These are phyloP conservation scores for Eutrema japonicum DNA, from an alignment of 345 rosid genomes.

Conservation along the genomic window DNA sequence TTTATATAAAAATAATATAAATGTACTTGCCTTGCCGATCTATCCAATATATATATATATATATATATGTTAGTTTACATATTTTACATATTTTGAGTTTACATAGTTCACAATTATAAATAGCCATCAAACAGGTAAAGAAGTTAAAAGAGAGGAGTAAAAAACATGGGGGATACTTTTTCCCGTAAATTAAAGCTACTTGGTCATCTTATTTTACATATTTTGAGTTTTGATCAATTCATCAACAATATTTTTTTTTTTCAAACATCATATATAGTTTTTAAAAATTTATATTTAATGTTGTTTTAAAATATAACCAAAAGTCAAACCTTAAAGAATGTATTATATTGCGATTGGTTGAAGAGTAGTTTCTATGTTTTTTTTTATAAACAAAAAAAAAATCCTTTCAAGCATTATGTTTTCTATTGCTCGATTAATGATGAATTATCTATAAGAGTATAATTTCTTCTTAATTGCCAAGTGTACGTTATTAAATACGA, in stretches of 20 bases:
- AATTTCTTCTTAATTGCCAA: constrained; percentile 24
- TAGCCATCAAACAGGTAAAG: background rate
- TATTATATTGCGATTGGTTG: constrained; percentile 30
- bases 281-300: background rate
- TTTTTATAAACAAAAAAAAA: background rate
- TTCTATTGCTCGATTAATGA: constrained; percentile 26
- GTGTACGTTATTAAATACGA: constrained; percentile 23
- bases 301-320: constrained; percentile 27
- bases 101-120: background rate
- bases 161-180: background rate
- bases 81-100: no score
- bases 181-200: background rate
- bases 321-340: constrained; percentile 44
- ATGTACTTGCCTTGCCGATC: constrained; percentile 45
- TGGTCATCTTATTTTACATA: constrained; percentile 10
- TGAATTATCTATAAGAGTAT: constrained; percentile 20
- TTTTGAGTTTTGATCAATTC: constrained; percentile 18
- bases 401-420: background rate
- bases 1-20: constrained; percentile 3
- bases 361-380: constrained; percentile 30
- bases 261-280: background rate
- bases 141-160: background rate
- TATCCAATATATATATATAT: constrained; percentile 23
- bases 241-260: background rate
- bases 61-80: constrained; percentile 1